A percentile compares a stretch with the other conserved stretches of the same genome.
These are phyloP conservation scores for Alternaria tenuissima DNA, from an alignment of 2,329 filamentous ascomycete species.

Conservation along the genomic window DNA sequence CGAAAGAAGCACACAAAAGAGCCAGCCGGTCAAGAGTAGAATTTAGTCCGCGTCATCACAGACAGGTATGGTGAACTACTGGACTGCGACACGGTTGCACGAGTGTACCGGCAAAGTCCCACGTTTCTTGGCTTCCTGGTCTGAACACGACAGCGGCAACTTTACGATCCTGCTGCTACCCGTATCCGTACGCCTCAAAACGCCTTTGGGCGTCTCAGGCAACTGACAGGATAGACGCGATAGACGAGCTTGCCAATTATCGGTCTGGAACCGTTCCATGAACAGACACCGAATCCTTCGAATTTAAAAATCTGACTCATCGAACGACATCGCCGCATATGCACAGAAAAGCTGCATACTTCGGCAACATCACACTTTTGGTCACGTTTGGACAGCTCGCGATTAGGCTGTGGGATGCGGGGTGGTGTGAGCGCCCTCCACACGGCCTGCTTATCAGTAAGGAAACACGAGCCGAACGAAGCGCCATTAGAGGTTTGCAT, in stretches of 20 bases:
- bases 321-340: neutral
- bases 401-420: constrained; percentile 12
- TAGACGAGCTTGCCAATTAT: constrained; percentile 10
- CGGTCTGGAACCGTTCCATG: neutral
- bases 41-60: constrained; percentile 9
- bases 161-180: constrained; percentile 18
- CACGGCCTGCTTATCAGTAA: neutral
- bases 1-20: neutral
- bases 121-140: constrained; percentile 21
- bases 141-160: constrained; percentile 10
- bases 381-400: neutral
- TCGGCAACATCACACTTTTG: neutral
- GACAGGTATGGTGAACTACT: neutral
- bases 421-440: constrained; percentile 3
- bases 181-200: constrained; percentile 9
- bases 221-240: constrained; percentile 14
- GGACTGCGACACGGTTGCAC: constrained; percentile 17
- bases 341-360: neutral
- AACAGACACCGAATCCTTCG: neutral
- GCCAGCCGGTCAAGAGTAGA: constrained; percentile 1
- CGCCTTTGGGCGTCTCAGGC: neutral
- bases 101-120: constrained; percentile 15
- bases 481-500: neutral
- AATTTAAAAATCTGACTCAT: neutral
- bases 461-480: neutral